Conservation (phyloP, 495 filamentous ascomycete genomes). For the Podospora comata region DNA sequence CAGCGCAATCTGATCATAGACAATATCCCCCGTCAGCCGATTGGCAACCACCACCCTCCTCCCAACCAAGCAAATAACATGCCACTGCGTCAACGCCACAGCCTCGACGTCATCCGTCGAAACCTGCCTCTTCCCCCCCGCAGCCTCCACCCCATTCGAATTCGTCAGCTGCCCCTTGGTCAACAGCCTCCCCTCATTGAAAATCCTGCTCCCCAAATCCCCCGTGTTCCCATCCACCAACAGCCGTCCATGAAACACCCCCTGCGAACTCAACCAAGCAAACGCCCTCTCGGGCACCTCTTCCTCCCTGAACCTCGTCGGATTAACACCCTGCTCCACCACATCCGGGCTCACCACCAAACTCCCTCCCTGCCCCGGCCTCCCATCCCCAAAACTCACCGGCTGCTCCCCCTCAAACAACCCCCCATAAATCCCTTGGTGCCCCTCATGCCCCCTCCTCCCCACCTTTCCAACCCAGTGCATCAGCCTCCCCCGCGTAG, state of each 20-base stretch:
- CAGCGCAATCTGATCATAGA: constrained; percentile 84
- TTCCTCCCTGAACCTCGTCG: constrained; percentile 28
- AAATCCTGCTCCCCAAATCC: constrained; percentile 63
- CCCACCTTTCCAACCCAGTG: constrained; percentile 77
- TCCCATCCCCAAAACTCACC: constrained; percentile 62
- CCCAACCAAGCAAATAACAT: constrained; percentile 81
- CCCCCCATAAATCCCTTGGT: constrained; percentile 74
- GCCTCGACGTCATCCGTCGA: constrained; percentile 69
- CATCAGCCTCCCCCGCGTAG: constrained; percentile 68
- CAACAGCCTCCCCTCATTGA: constrained; percentile 70
- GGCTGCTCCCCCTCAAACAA: constrained; percentile 86
- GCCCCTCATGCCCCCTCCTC: constrained; percentile 72
- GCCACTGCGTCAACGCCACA: constrained; percentile 89
- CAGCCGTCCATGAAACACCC: constrained; percentile 82
- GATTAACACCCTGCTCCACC: constrained; percentile 42
- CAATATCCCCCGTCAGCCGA: constrained; percentile 73
- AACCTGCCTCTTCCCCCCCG: constrained; percentile 59
- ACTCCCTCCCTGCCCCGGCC: constrained; percentile 18
- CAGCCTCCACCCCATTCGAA: constrained; percentile 47
- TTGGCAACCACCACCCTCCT: constrained; percentile 79
- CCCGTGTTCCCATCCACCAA: constrained; percentile 42
- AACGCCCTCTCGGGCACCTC: constrained; percentile 64
- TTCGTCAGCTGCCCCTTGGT: constrained; percentile 66
- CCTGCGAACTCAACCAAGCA: constrained; percentile 86
- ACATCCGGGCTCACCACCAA: constrained; percentile 74